Base-by-base conservation (phyloP, 2,329 filamentous ascomycete genomes). In the Truncatella angustata region DNA sequence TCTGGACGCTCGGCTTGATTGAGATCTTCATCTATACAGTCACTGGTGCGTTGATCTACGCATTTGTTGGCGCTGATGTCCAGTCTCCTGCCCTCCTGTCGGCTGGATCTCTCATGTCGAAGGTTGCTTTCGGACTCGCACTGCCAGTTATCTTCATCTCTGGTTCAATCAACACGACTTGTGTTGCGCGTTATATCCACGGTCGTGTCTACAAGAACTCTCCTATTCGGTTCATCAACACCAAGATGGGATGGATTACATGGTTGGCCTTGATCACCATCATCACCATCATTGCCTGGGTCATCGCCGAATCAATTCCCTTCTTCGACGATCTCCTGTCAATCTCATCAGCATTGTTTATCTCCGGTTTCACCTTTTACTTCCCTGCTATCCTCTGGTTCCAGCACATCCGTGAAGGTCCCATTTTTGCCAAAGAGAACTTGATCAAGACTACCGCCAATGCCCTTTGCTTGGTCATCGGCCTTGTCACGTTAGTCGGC, bases 231-330 rank as follows among this genome's bases (percentile, higher is more conserved):
- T 68, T 64, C 56, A 66, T 68, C 58, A 68, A 68, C 56, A 67
- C 65, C 44, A 54, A 58, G 21, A 66, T 61, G 55, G 66, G 65
- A 24, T 68, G 66, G 66, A 54, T 56, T 23, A 61, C 65, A 23
- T 89, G 88, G 88, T 62, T 85, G 12, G 70, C 53, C 3, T 80
- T 91, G 10, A 78, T 84, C 24, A 67, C 76, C 1, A 58, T 66
- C 44, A 66, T 86, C 39, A 91, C 87, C 72, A 48, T 86, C 10
- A 49, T 87, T 11, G 84, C 84, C 4, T 91, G 84, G 78, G 66
- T 91, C 58, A 84, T 91, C 57, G 87, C 87, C 12, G 82, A 87
- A 62, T 81, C 85, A 1, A 86, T 91, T 40, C 88, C 88, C 3
- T 84, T 86, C 65, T 92, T 91, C 72, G 81, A 81, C 56, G 76